These are phyloP conservation scores for Camelina sativa DNA, from an alignment of 345 rosid species.

Conservation along the genomic window DNA sequence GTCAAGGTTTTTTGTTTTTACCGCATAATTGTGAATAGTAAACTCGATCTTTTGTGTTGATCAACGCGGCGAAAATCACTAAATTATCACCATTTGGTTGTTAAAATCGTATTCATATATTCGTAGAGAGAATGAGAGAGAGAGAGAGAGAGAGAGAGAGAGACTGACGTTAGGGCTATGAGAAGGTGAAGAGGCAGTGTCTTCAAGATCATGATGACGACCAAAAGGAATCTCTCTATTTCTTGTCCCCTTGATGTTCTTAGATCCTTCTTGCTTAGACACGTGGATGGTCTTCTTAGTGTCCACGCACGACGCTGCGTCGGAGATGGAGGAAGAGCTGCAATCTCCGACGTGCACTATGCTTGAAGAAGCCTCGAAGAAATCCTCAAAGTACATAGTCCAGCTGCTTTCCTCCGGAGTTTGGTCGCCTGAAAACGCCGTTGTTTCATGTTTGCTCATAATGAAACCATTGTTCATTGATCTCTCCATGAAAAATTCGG, in stretches of 20 bases:
- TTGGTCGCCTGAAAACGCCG: slow-evolving; percentile 22
- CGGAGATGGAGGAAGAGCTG: slow-evolving; percentile 36
- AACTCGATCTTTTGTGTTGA: not conserved
- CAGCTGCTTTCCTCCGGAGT: slow-evolving; percentile 44
- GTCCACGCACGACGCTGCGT: slow-evolving; percentile 37
- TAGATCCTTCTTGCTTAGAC: slow-evolving; percentile 16
- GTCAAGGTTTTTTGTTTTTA: too few species aligned
- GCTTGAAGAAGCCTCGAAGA: slow-evolving; percentile 33
- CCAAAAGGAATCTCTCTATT: slow-evolving; percentile 41
- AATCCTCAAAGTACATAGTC: slow-evolving; percentile 48
- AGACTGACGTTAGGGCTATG: slow-evolving; percentile 39
- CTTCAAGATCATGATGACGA: slow-evolving; percentile 44
- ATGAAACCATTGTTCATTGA: slow-evolving; percentile 30
- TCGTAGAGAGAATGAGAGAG: not conserved
- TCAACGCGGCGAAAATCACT: not conserved
- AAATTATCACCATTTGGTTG: not conserved
- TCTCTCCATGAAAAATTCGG: slow-evolving; percentile 31
- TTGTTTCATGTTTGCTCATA: slow-evolving; percentile 18
- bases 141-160: not conserved
- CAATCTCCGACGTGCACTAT: slow-evolving; percentile 30
- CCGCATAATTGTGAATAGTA: not conserved
- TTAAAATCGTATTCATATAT: not conserved
- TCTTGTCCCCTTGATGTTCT: slow-evolving; percentile 22
- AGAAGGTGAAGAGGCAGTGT: slow-evolving; percentile 44
- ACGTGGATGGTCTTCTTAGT: slow-evolving; percentile 23